phyloP scores from a whole-genome alignment of 768 basidiomycete species.

The Lactifluus rugatus region DNA sequence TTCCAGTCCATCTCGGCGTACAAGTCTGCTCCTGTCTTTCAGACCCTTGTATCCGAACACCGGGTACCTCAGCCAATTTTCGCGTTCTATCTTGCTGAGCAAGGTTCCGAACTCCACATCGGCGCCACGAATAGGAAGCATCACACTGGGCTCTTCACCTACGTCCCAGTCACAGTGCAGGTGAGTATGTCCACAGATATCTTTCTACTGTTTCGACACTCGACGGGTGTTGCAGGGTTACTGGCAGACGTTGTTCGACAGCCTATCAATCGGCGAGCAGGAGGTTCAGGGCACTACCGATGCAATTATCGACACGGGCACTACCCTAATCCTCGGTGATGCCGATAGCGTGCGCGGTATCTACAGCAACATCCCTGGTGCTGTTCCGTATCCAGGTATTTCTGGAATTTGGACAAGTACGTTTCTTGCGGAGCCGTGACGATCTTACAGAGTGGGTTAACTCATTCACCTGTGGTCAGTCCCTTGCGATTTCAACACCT shows the following conservation, averaged over 20 bases:
- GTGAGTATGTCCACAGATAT: slow-evolving; percentile 9
- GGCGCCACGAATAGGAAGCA: slow-evolving; percentile 11
- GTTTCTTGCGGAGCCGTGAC: not conserved
- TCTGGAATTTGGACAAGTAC: not conserved
- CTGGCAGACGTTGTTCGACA: slow-evolving; percentile 20
- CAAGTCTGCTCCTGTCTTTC: slow-evolving; percentile 24
- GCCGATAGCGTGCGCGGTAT: not conserved
- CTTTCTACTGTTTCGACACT: slow-evolving; percentile 22
- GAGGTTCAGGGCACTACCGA: not conserved
- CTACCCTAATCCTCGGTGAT: slow-evolving; percentile 24
- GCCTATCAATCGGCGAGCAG: slow-evolving; percentile 20
- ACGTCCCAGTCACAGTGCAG: not conserved
- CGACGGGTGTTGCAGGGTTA: not conserved
- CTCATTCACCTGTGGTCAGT: no score
- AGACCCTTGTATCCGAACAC: slow-evolving; percentile 34
- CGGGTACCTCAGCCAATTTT: slow-evolving; percentile 31
- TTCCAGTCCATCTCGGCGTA: slow-evolving; percentile 23
- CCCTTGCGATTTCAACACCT: not conserved
- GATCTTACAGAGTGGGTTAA: not conserved
- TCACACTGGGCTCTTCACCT: not conserved
- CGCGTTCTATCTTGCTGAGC: slow-evolving; percentile 36
- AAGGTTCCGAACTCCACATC: slow-evolving; percentile 29
- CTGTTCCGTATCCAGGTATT: not conserved
- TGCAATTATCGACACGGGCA: slow-evolving; percentile 26
- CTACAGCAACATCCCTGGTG: not conserved